A percentile compares a stretch with the other conserved stretches of the same genome.
phyloP scores from a whole-genome alignment of 345 rosid species.

The Microthlaspi erraticum region DNA sequence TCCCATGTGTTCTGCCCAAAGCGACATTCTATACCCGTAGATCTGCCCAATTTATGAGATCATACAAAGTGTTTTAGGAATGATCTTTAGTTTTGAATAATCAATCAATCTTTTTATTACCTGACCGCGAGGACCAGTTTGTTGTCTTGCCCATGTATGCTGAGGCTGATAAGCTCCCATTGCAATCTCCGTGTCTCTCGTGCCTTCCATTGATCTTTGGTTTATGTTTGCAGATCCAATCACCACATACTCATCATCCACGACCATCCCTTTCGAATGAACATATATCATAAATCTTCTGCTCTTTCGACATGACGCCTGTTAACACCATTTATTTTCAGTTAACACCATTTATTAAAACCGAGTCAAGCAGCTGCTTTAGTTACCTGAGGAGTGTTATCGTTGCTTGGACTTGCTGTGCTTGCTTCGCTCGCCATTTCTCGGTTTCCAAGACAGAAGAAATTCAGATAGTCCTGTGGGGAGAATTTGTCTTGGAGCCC shows the following conservation, averaged over 20 bases:
- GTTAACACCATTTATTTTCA: constrained; percentile 13
- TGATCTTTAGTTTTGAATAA: too few species aligned
- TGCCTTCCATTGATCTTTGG: constrained; percentile 96
- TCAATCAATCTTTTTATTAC: constrained; percentile 41
- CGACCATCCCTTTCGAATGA: constrained; percentile 96
- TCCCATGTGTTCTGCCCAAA: constrained; percentile 95
- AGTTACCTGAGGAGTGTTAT: constrained; percentile 74
- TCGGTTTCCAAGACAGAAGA: constrained; percentile 95
- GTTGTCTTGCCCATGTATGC: constrained; percentile 77
- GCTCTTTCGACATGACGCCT: constrained; percentile 68
- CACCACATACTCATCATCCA: constrained; percentile 86
- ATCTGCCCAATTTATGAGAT: constrained; percentile 55
- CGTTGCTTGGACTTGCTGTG: constrained; percentile 50
- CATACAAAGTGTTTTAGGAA: neutral
- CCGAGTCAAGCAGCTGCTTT: constrained; percentile 7
- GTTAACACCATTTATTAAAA: constrained; percentile 2
- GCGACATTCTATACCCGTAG: constrained; percentile 90
- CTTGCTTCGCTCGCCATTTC: constrained; percentile 49
- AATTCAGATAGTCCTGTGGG: constrained; percentile 88
- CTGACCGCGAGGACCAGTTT: constrained; percentile 78
- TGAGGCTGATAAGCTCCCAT: constrained; percentile 99
- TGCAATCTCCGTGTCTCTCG: constrained; percentile 96
- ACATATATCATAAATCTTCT: constrained; percentile 93
- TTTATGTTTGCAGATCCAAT: constrained; percentile 97
- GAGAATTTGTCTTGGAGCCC: constrained; percentile 71